Evolutionary conservation across 2,329 filamentous ascomycete genomes (phyloP).

Genomic region (Hypomyces perniciosus): DNA sequence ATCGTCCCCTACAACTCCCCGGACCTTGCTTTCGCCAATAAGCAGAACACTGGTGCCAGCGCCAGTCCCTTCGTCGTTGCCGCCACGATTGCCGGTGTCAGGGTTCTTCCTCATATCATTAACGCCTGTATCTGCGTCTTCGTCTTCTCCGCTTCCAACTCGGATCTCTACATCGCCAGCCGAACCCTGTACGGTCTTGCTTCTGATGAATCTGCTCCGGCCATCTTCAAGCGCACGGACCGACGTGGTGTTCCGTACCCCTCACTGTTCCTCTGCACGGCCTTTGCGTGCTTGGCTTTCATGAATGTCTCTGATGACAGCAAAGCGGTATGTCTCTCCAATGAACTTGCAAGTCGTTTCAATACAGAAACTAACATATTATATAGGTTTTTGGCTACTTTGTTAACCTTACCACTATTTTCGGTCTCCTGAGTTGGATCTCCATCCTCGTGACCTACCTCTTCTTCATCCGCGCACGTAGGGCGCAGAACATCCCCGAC

Average conservation of each 20-base stretch:
- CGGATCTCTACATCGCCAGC: constrained; percentile 69
- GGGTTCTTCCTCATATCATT: constrained; percentile 58
- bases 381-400: constrained; percentile 56
- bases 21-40: constrained; percentile 54
- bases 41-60: constrained; percentile 28
- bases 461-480: constrained; percentile 57
- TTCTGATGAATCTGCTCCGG: constrained; percentile 63
- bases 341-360: not conserved
- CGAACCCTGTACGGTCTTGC: constrained; percentile 69
- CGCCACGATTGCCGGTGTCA: constrained; percentile 58
- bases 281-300: constrained; percentile 62
- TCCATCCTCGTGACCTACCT: constrained; percentile 64
- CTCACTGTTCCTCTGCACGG: constrained; percentile 54
- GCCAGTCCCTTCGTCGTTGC: constrained; percentile 71
- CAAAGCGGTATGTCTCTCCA: constrained; percentile 22
- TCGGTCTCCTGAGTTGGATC: constrained; percentile 61
- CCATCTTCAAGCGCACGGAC: constrained; percentile 66
- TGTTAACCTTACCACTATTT: constrained; percentile 62
- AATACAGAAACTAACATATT: constrained; percentile 6
- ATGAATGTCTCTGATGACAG: constrained; percentile 57
- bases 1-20: constrained; percentile 64
- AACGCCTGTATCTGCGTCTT: constrained; percentile 71
- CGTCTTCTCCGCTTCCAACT: constrained; percentile 72
- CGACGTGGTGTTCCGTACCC: constrained; percentile 64
- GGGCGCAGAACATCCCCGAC: constrained; percentile 53